A percentile compares a stretch with the other conserved stretches of the same genome.
Evolutionary conservation across 805 yeast species (phyloP).

Genomic region (Kodamaea leandrae): DNA sequence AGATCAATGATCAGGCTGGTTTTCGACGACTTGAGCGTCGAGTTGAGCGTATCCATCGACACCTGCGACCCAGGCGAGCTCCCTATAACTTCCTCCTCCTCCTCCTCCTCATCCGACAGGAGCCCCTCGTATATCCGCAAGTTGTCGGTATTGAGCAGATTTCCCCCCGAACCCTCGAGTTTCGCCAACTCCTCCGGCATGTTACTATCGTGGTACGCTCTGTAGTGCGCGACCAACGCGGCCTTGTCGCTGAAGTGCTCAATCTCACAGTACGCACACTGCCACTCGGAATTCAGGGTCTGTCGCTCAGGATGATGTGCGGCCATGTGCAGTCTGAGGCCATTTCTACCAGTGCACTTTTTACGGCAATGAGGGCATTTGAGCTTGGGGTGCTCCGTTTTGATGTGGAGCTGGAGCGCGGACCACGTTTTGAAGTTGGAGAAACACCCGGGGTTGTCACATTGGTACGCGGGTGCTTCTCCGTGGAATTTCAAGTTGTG

Average conservation of each 20-base stretch:
- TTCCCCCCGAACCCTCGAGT: constrained; percentile 6
- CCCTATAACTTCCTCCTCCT: constrained; percentile 4
- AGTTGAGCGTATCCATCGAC: constrained; percentile 10
- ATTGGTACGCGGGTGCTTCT: constrained; percentile 51
- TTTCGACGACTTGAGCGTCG: constrained; percentile 3
- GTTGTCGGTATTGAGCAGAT: constrained; percentile 11
- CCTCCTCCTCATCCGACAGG: constrained; percentile 11
- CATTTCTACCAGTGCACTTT: constrained; percentile 69
- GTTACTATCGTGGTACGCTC: constrained; percentile 43
- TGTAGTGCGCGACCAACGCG: constrained; percentile 57
- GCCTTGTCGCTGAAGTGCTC: constrained; percentile 54
- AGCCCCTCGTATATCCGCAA: constrained; percentile 8
- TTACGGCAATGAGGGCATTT: constrained; percentile 65
- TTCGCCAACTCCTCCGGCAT: constrained; percentile 22
- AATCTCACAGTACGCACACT: constrained; percentile 53
- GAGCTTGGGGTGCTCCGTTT: constrained; percentile 68
- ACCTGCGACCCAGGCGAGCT: constrained; percentile 6
- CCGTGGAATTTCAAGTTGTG: constrained; percentile 71
- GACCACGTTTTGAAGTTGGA: constrained; percentile 67
- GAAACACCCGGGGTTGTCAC: constrained; percentile 62
- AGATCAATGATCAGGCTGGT: constrained; percentile 36
- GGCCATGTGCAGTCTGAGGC: constrained; percentile 69
- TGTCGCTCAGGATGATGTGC: constrained; percentile 46
- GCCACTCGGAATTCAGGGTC: constrained; percentile 62
- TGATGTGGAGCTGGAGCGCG: constrained; percentile 66